Evolutionary conservation across 1,284 basidiomycete genomes (phyloP).

Genomic region (Papiliotrema flavescens): DNA sequence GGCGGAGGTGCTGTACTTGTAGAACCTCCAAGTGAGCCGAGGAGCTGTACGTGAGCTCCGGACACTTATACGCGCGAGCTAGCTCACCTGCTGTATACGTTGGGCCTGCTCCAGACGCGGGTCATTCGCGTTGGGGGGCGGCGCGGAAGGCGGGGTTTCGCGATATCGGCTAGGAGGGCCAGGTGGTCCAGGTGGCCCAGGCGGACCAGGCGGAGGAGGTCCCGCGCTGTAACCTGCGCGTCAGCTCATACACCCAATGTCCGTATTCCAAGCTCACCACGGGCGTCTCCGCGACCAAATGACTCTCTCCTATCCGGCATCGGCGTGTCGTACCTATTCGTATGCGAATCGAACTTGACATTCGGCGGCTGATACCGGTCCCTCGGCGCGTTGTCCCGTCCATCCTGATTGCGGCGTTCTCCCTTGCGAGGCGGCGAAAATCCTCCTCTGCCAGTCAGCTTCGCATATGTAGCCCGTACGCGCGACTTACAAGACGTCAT

Average conservation of each 20-base stretch:
- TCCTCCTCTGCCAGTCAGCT: background rate
- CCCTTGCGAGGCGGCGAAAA: background rate
- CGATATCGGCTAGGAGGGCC: background rate
- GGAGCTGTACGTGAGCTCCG: background rate
- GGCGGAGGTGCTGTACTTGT: background rate
- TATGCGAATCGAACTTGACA: background rate
- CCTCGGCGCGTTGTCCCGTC: background rate
- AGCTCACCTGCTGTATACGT: background rate
- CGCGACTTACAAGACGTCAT: conserved; percentile 35
- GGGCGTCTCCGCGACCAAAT: background rate
- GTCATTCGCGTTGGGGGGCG: background rate
- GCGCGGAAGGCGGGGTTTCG: background rate
- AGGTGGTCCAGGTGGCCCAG: too few species aligned
- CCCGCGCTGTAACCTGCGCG: background rate
- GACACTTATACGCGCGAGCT: background rate
- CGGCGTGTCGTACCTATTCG: background rate
- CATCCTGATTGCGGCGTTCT: background rate
- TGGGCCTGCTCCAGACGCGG: background rate
- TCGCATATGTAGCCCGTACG: conserved; percentile 1
- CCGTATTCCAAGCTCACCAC: background rate
- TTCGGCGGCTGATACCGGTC: background rate
- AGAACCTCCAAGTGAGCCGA: background rate
- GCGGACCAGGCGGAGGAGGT: background rate
- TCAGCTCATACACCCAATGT: background rate
- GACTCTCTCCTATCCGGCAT: background rate